Percentiles rank a stretch among this genome's conserved stretches.
These are phyloP conservation scores for Leucoagaricus sp. DNA, from an alignment of 1,284 basidiomycete genomes.

Conservation along the genomic window DNA sequence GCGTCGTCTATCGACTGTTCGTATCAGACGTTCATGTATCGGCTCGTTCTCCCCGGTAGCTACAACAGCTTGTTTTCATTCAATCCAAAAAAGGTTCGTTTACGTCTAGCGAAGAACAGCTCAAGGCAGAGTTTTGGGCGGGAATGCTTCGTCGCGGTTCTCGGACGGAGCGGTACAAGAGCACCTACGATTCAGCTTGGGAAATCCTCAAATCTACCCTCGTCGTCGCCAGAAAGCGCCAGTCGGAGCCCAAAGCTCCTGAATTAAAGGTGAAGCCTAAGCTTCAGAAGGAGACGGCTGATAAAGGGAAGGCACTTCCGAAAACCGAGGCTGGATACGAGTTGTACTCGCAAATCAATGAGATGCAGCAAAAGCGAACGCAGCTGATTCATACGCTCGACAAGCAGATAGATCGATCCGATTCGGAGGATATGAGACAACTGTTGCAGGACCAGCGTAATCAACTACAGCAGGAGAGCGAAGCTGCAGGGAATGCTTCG, in stretches of 20 bases:
- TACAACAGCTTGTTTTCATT: too few relatives aligned
- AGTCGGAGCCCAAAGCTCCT: not conserved
- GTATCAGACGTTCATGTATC: too few relatives aligned
- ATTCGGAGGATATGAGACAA: not conserved
- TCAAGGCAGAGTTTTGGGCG: slow-evolving; percentile 2
- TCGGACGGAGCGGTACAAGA: not conserved
- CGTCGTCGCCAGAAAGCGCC: not conserved
- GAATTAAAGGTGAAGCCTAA: too few relatives aligned
- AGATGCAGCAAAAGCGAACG: not conserved
- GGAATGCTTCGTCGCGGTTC: not conserved
- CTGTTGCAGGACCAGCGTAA: not conserved
- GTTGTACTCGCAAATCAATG: not conserved
- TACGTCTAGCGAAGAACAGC: slow-evolving; percentile 3
- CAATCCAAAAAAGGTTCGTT: too few relatives aligned
- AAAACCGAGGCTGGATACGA: slow-evolving; percentile 6
- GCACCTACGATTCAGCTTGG: slow-evolving; percentile 3
- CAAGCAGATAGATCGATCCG: not conserved
- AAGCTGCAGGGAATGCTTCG: not conserved
- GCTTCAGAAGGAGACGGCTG: slow-evolving; percentile 4
- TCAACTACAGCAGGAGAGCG: not conserved
- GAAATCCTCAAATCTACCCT: not conserved
- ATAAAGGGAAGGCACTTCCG: slow-evolving; percentile 5
- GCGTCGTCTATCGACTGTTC: too few relatives aligned
- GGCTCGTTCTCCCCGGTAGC: too few relatives aligned
- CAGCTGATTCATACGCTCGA: not conserved